Conservation (phyloP, 345 rosid genomes). For the Rhodomyrtus tomentosa region DNA sequence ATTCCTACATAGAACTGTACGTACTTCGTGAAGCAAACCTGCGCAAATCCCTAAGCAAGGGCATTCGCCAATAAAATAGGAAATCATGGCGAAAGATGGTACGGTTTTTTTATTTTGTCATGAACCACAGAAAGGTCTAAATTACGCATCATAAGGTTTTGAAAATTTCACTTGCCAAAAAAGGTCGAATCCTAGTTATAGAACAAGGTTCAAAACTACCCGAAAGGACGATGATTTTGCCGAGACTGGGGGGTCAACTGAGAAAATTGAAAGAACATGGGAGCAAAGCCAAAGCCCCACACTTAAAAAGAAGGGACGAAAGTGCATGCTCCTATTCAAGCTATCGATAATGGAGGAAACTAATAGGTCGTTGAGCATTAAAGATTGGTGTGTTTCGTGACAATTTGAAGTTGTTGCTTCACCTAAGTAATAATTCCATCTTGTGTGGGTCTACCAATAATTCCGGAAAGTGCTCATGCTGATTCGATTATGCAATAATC, state of each 20-base stretch:
- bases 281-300: not conserved
- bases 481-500: not conserved
- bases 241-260: not conserved
- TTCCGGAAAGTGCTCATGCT: not conserved
- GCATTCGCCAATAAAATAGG: not conserved
- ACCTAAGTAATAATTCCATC: not conserved
- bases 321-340: not conserved
- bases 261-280: not conserved
- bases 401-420: not conserved
- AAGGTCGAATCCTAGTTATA: not conserved
- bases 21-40: not conserved
- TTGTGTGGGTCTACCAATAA: not conserved
- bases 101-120: not conserved
- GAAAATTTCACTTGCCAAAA: not conserved
- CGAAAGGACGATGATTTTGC: not conserved
- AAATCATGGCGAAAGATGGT: not conserved
- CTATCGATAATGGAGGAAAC: not conserved
- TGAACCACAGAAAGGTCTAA: not conserved
- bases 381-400: not conserved
- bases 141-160: not conserved
- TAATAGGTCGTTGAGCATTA: not conserved
- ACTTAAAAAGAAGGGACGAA: not conserved
- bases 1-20: not conserved
- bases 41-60: not conserved
- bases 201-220: not conserved